Base-by-base conservation (phyloP, 2,329 filamentous ascomycete species). In the Clathrospora elynae region DNA sequence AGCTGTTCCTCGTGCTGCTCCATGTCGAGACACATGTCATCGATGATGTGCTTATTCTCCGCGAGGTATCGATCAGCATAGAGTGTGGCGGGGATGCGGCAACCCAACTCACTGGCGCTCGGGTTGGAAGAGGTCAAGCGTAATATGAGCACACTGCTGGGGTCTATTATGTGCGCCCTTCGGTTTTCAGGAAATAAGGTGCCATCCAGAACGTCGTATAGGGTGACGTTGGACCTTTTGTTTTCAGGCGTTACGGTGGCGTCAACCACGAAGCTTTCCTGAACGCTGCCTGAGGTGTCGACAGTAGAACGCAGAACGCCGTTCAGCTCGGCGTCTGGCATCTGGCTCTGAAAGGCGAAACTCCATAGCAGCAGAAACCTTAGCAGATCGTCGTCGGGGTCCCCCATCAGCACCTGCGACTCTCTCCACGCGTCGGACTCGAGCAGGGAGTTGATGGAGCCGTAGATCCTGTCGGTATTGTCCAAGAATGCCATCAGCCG, bases 401-500 rank as follows among this genome's bases (percentile, higher is more conserved):
- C 61, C 11, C 57, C 51, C 1, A 56, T 28, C 2, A 16, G 30
- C 2, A 54, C 38, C n/a, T 31, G 44, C 0, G 42, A 22, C 26
- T 65, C 51, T 39, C 46, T 63, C 58, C 66, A 66, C 11, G 60
- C 66, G 20, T 75, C 72, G 6, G 78, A 56, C 25, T 74, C 67
- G 17, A 72, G 65, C 26, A 85, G 67, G 1, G 73, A 71, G 51
- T 79, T 78, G 5, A 73, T 70, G 49, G 78, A 83, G 4, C 78
- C 82, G 61, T 84, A 85, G 2, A 79, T 75, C 42, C 83, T 75
- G 29, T 78, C 68, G 3, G 81, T 82, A 4, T 64, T 67, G 55
- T 83, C 80, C 33, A 85, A 63, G 40, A 85, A 82, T 4, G 82
- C 81, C 73, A 84, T 80, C 32, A 85, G 57, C 9, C 83, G 75